Evolutionary conservation across 2,329 filamentous ascomycete species (phyloP), one percentile per base, ranked within the genome.

Genomic region (Xylariaceae sp.): DNA sequence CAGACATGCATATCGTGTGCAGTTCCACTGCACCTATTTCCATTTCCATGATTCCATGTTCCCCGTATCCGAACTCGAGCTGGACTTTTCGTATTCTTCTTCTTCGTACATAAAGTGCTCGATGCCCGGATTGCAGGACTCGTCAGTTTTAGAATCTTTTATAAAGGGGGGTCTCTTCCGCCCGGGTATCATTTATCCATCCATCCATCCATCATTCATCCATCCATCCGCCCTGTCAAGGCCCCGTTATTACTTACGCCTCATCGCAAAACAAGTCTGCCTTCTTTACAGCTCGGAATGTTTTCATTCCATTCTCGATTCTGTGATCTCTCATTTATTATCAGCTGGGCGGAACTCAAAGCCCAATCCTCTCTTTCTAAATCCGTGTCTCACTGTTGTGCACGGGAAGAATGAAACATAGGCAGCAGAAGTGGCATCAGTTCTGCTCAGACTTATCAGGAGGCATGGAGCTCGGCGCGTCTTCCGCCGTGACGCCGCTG

Each of bases 401-500:
- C 17, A 30, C 17, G 17, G 48, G 18, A 10, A 17, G 10, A 50
- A 11, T 11, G 34, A 51, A n/a, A 51, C 6, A 51, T n/a, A 2
- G 4, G 15, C 10, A 13, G 4, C 37, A 7, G 41, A 3, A 10
- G 9, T 23, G 13, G 44, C 8, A 1, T 56, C 39, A 65, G 51
- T 61, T 61, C 39, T 58, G 50, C 15, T 55, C 59, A 35, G 66
- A 64, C 51, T 71, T 71, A 57, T 69, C 69, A 9, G 66, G 51
- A 1, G 70, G 70, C 69, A 72, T 75, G 51, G 77, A 76, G 53
- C 80, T 82, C 0, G 82, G 82, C 44, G 76, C 81, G 67, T 86
- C 83, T 70, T 84, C 83, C 58, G 84, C 81, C 49, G 83, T 86
- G 23, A 85, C 80, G 1, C 84, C 84, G 61, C 82, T 85, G 71